Base-by-base conservation (phyloP, 768 basidiomycete species). In the Mycena filopes region DNA sequence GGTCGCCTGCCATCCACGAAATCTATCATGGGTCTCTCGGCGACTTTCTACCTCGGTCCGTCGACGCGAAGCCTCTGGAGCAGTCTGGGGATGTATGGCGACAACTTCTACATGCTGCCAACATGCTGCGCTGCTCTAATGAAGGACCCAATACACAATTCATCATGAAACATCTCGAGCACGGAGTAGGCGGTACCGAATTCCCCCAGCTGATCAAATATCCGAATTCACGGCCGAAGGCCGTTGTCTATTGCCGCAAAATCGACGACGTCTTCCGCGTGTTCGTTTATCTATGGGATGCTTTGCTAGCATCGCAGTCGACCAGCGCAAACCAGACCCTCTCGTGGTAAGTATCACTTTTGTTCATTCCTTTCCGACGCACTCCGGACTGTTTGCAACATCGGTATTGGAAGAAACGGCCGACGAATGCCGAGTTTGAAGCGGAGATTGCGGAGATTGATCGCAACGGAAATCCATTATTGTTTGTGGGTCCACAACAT, bases 141-240 rank as follows among this genome's bases (percentile, higher is more conserved):
- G 47, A 53, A 29, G 50, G 64, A 20, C 49, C 58, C 11, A 55
- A 54, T 25, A 57, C 55, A 2, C 55, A 57, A 46, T 46, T 57
- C 12, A 57, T 57, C 18, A 57, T 57, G 55, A 26, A 46, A 16
- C 43, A 43, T 20, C 45, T 57, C 12, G 29, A 46, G n/a, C 4
- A 57, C 45, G 55, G 55, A 9, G 55, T 57, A 20, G 55, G 55
- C 23, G 45, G 55, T n/a, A 33, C 23, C 12, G 23, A 33, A 31
- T 68, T 64, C 21, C 67, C 67, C 6, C 57, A 68, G 46, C 61
- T 68, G 0, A 49, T 68, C 18, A 18, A 21, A 6, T 6, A 6
- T 33, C 31, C 31, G 5, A 33, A 33, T 12, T 33, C 31, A 12
- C 7, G 31, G 5, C 31, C 7, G 7, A 33, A 33, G 31, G 31